These are phyloP conservation scores for Tuber borchii DNA, from an alignment of 495 filamentous ascomycete species.

Conservation along the genomic window DNA sequence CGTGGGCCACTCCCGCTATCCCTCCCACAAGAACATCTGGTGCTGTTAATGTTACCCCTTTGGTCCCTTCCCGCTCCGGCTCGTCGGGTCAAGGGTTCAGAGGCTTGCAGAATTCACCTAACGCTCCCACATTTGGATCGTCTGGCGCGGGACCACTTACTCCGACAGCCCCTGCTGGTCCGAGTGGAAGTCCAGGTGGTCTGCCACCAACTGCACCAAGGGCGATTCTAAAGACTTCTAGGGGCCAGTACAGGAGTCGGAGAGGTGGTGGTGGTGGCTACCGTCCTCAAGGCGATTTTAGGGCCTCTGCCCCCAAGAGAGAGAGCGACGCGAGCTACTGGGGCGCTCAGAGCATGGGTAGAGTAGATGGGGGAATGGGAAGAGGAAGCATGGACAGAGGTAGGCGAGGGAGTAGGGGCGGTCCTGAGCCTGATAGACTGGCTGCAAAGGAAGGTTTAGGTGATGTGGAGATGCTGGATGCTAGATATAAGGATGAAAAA, in stretches of 20 bases:
- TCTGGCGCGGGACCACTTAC: constrained; percentile 21
- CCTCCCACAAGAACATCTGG: constrained; percentile 15
- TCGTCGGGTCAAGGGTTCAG: constrained; percentile 35
- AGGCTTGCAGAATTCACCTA: constrained; percentile 26
- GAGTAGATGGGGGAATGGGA: constrained; percentile 21
- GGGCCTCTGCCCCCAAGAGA: constrained; percentile 21
- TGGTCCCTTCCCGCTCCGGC: constrained; percentile 30
- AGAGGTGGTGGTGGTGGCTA: constrained; percentile 6
- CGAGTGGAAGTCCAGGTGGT: constrained; percentile 28
- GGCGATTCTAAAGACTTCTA: constrained; percentile 13
- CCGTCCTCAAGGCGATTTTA: constrained; percentile 8
- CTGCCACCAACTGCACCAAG: constrained; percentile 37
- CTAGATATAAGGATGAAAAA: constrained; percentile 25
- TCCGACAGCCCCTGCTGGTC: constrained; percentile 22
- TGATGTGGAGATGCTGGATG: constrained; percentile 33
- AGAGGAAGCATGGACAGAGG: constrained; percentile 19
- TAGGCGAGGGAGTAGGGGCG: constrained; percentile 19
- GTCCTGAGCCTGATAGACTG: constrained; percentile 22
- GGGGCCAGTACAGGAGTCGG: neutral
- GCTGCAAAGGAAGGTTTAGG: constrained; percentile 19
- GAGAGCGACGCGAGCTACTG: constrained; percentile 8
- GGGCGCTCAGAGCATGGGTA: constrained; percentile 20
- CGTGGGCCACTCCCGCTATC: constrained; percentile 19
- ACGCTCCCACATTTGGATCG: constrained; percentile 19
- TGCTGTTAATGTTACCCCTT: constrained; percentile 19